A percentile compares a stretch with the other conserved stretches of the same genome.
Evolutionary conservation across 129 eudicot species (phyloP).

Genomic region (Saposhnikovia divaricata): DNA sequence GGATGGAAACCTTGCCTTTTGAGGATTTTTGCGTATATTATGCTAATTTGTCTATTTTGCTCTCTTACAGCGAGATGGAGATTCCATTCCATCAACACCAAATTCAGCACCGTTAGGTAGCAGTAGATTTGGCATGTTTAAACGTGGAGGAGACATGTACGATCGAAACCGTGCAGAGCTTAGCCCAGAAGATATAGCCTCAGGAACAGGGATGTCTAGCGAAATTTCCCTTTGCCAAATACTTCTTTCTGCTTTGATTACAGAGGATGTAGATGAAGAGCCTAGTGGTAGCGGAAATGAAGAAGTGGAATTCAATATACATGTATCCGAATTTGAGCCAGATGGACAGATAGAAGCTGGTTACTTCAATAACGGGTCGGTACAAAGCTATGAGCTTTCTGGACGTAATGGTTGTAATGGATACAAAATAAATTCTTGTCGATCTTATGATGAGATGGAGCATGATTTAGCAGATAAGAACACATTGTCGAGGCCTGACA

Average conservation of each 20-base stretch:
- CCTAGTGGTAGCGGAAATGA: conserved; percentile 35
- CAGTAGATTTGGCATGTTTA: conserved; percentile 29
- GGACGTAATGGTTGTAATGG: conserved; percentile 40
- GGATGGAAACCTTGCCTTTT: not conserved
- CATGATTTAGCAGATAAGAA: conserved; percentile 20
- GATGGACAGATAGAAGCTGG: conserved; percentile 37
- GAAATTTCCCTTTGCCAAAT: conserved; percentile 59
- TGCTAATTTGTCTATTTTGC: not conserved
- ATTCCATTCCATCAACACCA: conserved; percentile 24
- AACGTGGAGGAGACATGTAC: conserved; percentile 20
- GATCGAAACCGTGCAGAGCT: conserved; percentile 29
- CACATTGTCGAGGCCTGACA: conserved; percentile 26
- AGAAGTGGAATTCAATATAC: conserved; percentile 24
- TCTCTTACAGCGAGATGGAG: conserved; percentile 33
- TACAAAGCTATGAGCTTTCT: conserved; percentile 34
- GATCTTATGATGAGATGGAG: conserved; percentile 34
- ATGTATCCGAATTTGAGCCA: conserved; percentile 36
- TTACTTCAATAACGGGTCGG: conserved; percentile 27
- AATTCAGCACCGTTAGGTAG: conserved; percentile 25
- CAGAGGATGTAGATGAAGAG: conserved; percentile 58
- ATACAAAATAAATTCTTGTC: conserved; percentile 31
- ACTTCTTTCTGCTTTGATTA: conserved; percentile 63
- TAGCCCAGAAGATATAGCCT: conserved; percentile 27
- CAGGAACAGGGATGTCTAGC: conserved; percentile 12
- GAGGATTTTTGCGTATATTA: not conserved